Percentiles rank a stretch among this genome's conserved stretches.
Evolutionary conservation across 164 flowering plant genomes (phyloP).

Genomic region (Vitis cinerea): DNA sequence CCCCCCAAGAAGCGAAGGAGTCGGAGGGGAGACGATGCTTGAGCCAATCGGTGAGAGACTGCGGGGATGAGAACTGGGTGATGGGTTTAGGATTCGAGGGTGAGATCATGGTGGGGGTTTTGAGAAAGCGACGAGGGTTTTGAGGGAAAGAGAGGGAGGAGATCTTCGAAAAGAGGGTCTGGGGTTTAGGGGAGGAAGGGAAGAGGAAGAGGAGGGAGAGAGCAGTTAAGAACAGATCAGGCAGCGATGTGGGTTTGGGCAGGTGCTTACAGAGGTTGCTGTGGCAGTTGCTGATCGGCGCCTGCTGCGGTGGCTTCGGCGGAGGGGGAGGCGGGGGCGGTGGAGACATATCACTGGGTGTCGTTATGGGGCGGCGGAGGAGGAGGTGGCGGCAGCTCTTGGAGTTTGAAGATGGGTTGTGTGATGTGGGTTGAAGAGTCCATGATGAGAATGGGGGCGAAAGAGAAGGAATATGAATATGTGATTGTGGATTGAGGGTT

Average conservation of each 20-base stretch:
- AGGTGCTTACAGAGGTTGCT: not conserved
- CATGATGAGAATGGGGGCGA: not conserved
- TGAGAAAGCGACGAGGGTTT: conserved; percentile 33
- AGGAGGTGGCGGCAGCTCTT: not conserved
- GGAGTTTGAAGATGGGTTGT: conserved; percentile 4
- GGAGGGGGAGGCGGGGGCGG: conserved; percentile 13
- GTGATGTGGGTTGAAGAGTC: not conserved
- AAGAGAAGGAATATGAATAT: not conserved
- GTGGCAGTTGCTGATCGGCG: conserved; percentile 11
- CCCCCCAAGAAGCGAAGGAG: conserved; percentile 80
- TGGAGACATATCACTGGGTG: conserved; percentile 20
- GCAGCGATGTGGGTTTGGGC: conserved; percentile 25
- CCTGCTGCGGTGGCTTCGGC: conserved; percentile 3
- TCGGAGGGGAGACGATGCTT: conserved; percentile 66
- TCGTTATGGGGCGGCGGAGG: not conserved
- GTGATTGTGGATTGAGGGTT: not conserved
- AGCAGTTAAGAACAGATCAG: conserved; percentile 57
- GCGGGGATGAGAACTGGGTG: conserved; percentile 55
- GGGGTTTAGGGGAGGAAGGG: conserved; percentile 9
- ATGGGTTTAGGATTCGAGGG: conserved; percentile 14
- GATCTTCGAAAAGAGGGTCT: conserved; percentile 11
- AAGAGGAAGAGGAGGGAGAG: conserved; percentile 43
- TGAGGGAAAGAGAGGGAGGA: conserved; percentile 27
- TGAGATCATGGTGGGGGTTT: conserved; percentile 34
- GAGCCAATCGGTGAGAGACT: conserved; percentile 87